Evolutionary conservation across 2,329 filamentous ascomycete genomes (phyloP).

Genomic region (Alternaria consortialis): DNA sequence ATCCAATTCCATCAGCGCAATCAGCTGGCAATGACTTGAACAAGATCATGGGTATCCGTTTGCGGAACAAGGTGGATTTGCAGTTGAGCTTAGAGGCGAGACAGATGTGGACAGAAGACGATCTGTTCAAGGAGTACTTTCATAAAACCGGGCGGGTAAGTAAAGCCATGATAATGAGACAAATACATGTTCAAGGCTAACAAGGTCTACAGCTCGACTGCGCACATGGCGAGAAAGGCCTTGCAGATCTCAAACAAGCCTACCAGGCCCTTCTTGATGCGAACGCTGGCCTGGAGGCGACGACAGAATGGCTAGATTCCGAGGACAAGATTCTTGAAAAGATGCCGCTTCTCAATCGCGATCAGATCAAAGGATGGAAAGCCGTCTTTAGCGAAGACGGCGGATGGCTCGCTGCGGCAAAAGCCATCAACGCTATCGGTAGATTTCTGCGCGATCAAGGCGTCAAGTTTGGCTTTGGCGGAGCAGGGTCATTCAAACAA

Average conservation of each 20-base stretch:
- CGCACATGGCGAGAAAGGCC: slow-evolving; percentile 50
- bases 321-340: slow-evolving; percentile 57
- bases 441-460: slow-evolving; percentile 50
- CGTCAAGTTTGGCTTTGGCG: slow-evolving; percentile 56
- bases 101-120: slow-evolving; percentile 57
- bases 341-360: slow-evolving; percentile 51
- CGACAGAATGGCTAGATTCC: slow-evolving; percentile 55
- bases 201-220: slow-evolving; percentile 37
- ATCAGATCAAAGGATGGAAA: slow-evolving; percentile 59
- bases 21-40: slow-evolving; percentile 63
- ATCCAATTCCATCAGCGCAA: slow-evolving; percentile 57
- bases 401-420: slow-evolving; percentile 59
- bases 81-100: slow-evolving; percentile 46
- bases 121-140: slow-evolving; percentile 58
- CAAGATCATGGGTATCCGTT: slow-evolving; percentile 55
- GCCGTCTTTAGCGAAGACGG: slow-evolving; percentile 56
- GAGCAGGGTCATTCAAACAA: slow-evolving; percentile 56
- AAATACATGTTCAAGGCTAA: slow-evolving; percentile 9
- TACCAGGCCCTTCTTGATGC: slow-evolving; percentile 51
- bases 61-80: slow-evolving; percentile 53
- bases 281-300: slow-evolving; percentile 47
- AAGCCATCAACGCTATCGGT: slow-evolving; percentile 59
- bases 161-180: neutral
- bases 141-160: slow-evolving; percentile 55
- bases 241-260: slow-evolving; percentile 45